These are phyloP conservation scores for Epithele typhae DNA, from an alignment of 768 basidiomycete species.

Conservation along the genomic window DNA sequence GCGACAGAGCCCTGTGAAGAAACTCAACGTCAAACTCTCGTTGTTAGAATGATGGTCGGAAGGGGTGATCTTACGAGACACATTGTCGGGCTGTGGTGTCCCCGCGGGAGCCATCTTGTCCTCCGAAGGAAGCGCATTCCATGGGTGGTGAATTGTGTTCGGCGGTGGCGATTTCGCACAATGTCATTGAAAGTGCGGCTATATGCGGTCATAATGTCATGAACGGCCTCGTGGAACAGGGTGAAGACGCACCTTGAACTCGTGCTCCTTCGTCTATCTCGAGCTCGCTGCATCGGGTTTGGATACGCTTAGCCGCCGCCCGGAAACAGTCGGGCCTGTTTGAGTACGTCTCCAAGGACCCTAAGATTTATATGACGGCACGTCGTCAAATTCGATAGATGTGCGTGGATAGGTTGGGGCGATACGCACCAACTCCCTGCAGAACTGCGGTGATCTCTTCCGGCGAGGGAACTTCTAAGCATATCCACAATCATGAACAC, in stretches of 20 bases:
- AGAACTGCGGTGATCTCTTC: constrained; percentile 8
- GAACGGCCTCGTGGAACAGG: not conserved
- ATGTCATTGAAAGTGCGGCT: constrained; percentile 76
- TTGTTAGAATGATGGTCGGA: not conserved
- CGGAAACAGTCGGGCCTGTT: constrained; percentile 63
- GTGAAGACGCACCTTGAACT: constrained; percentile 43
- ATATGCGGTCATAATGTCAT: not conserved
- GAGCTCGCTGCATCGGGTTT: constrained; percentile 46
- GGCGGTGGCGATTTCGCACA: constrained; percentile 77
- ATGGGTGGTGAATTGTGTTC: constrained; percentile 61
- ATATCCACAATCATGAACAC: no score
- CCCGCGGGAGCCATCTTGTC: not conserved
- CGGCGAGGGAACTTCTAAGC: not conserved
- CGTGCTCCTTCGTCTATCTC: constrained; percentile 59
- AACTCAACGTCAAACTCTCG: no score
- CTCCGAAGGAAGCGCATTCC: constrained; percentile 43
- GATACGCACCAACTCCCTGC: constrained; percentile 6
- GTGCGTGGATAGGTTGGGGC: no score
- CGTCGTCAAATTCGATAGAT: no score
- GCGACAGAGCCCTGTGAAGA: constrained; percentile 54
- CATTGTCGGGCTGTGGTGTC: constrained; percentile 37
- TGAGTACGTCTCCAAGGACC: constrained; percentile 16
- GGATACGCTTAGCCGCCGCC: constrained; percentile 44
- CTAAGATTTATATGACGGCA: constrained; percentile 5
- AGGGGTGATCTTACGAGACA: constrained; percentile 40